A percentile compares a stretch with the other conserved stretches of the same genome.
phyloP scores from a whole-genome alignment of 2,329 filamentous ascomycete genomes.

The Ascochyta koolunga region DNA sequence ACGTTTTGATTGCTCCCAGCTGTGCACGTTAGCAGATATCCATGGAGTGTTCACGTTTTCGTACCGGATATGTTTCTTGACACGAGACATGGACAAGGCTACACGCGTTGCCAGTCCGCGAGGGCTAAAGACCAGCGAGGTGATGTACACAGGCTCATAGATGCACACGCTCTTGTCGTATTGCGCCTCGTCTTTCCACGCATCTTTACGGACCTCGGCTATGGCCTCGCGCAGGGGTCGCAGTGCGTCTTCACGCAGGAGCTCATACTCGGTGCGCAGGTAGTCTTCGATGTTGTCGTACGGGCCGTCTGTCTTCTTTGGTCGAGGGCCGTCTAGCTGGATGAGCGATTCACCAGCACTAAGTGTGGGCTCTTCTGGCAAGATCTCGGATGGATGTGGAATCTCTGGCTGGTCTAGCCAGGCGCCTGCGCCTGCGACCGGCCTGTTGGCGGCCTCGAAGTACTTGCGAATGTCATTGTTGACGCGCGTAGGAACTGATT shows the following conservation, averaged over 20 bases:
- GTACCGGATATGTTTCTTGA: conserved; percentile 66
- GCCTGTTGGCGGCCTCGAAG: conserved; percentile 22
- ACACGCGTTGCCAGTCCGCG: conserved; percentile 70
- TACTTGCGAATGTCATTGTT: conserved; percentile 40
- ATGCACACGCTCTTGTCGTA: conserved; percentile 44
- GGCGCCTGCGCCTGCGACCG: conserved; percentile 24
- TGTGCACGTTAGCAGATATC: not conserved
- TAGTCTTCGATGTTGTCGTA: conserved; percentile 71
- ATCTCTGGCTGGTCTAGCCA: conserved; percentile 58
- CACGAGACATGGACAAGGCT: conserved; percentile 71
- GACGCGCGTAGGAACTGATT: conserved; percentile 8
- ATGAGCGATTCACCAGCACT: conserved; percentile 23
- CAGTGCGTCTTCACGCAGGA: conserved; percentile 76
- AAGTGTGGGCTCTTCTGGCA: conserved; percentile 12
- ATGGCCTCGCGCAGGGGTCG: conserved; percentile 73
- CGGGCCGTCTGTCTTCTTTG: conserved; percentile 51
- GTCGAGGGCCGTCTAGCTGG: conserved; percentile 28
- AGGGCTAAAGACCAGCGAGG: conserved; percentile 67
- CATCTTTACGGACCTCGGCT: conserved; percentile 40
- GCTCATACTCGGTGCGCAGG: conserved; percentile 73
- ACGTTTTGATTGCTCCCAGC: conserved; percentile 68
- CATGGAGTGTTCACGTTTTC: not conserved
- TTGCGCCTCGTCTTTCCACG: conserved; percentile 58
- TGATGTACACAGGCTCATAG: conserved; percentile 65
- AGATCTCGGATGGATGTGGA: conserved; percentile 61